Evolutionary conservation across 2,329 filamentous ascomycete species (phyloP).

Genomic region (Calonectria leucothoes): DNA sequence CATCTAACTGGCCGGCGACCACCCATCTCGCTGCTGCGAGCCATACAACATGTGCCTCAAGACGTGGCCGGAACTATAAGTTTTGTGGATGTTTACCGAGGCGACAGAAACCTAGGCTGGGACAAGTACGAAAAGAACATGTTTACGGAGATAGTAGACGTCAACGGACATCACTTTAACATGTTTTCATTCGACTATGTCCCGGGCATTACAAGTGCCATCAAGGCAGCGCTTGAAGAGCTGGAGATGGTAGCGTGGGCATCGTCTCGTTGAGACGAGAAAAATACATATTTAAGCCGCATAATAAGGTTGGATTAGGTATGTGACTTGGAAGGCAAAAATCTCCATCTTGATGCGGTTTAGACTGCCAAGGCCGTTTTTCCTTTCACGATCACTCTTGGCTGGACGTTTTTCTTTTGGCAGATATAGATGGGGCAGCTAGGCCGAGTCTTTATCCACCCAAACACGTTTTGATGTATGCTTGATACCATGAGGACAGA

Average conservation of each 20-base stretch:
- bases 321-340: neutral
- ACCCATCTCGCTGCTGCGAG: conserved; percentile 58
- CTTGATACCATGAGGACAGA: neutral
- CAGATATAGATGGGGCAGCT: neutral
- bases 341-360: neutral
- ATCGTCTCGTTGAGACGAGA: neutral
- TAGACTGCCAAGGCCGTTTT: neutral
- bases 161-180: conserved; percentile 65
- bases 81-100: conserved; percentile 57
- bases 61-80: conserved; percentile 40
- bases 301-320: neutral
- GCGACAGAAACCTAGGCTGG: conserved; percentile 61
- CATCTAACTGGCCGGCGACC: conserved; percentile 47
- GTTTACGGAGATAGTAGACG: conserved; percentile 58
- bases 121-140: conserved; percentile 56
- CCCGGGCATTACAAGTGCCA: conserved; percentile 40
- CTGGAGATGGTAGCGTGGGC: conserved; percentile 29
- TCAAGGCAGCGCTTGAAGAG: conserved; percentile 32
- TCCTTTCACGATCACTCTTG: neutral
- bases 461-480: neutral
- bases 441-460: neutral
- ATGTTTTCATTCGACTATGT: conserved; percentile 52
- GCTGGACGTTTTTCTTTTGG: neutral
- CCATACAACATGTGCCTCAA: conserved; percentile 53
- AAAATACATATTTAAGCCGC: neutral